These are phyloP conservation scores for Fusarium sp. DNA, from an alignment of 2,329 filamentous ascomycete genomes.

Conservation along the genomic window DNA sequence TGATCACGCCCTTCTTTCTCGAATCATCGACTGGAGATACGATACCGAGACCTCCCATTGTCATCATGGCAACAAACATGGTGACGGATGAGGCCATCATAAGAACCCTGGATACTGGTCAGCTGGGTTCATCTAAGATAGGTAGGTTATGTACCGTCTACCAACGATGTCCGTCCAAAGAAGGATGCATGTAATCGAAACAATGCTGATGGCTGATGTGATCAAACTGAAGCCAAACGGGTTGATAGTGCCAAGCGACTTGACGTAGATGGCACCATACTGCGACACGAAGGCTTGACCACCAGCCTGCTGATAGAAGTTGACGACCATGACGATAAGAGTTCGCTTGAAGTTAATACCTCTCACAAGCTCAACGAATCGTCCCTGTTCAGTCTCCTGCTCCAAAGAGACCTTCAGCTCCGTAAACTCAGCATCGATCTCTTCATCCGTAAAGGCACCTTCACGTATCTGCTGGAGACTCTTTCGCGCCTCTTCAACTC, in stretches of 20 bases:
- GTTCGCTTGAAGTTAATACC: constrained; percentile 28
- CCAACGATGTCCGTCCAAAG: constrained; percentile 16
- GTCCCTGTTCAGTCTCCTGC: constrained; percentile 30
- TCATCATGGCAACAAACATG: constrained; percentile 34
- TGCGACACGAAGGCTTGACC: constrained; percentile 35
- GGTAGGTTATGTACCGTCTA: constrained; percentile 2
- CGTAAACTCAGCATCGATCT: constrained; percentile 28
- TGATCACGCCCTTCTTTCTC: constrained; percentile 36
- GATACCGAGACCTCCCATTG: constrained; percentile 40
- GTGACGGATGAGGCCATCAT: constrained; percentile 31
- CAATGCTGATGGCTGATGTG: constrained; percentile 31
- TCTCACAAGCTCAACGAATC: constrained; percentile 13
- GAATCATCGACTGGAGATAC: constrained; percentile 10
- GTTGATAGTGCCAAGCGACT: constrained; percentile 36
- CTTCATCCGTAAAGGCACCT: constrained; percentile 22
- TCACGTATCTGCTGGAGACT: constrained; percentile 15
- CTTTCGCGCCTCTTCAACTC: constrained; percentile 22
- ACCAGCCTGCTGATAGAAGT: constrained; percentile 32
- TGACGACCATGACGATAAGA: constrained; percentile 12
- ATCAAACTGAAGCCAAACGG: constrained; percentile 41
- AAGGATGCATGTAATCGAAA: background rate
- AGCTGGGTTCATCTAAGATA: rapidly evolving
- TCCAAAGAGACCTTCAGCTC: constrained; percentile 21
- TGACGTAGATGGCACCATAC: constrained; percentile 38
- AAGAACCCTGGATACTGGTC: background rate